Evolutionary conservation across 495 filamentous ascomycete genomes (phyloP), one percentile per base, ranked within the genome.

Genomic region (Aspergillus steynii): DNA sequence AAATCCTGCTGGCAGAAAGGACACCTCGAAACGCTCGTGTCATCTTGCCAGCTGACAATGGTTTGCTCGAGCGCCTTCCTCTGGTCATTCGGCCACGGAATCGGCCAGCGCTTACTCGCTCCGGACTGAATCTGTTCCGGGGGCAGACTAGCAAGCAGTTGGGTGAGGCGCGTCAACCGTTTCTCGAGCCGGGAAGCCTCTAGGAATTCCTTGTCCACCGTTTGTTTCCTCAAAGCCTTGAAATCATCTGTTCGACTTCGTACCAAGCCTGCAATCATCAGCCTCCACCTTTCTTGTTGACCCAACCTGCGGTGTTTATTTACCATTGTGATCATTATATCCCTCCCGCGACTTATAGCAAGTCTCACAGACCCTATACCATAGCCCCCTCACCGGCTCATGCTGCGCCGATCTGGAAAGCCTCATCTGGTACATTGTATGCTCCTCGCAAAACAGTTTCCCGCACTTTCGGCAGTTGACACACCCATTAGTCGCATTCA

Each of bases 341-440:
- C 96, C 96, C 42, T 93, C 92, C 62, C 96, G 82, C 25, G 91
- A 95, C 77, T 97, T 98, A 75, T 94, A 99, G 73, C 95, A 99
- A 29, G 95, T 98, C 74, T 98, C 96, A 71, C 95, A 99, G 4
- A 97, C 93, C 34, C 95, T 77, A 68, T 90, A 96, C 95, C 95
- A 99, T 58, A 93, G 82, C 1, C 95, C 95, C 62, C 96, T 77
- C 0, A 96, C 89, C 0, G 96, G 96, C 64, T 99, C 96, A 78
- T 96, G 92, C 62, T 88, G 84, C 4, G 96, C 95, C 5, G 92
- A 88, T 51, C 93, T 82, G 9, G 92, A 96, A 25, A 99, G 84
- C 81, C 95, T 97, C 90, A 98, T 98, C 77, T 98, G 93, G 67
- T 98, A 99, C 95, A 97, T 97, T 32, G 94, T 97, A 77, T 99